phyloP scores from a whole-genome alignment of 495 filamentous ascomycete genomes.

The Penicillium malachiteum region DNA sequence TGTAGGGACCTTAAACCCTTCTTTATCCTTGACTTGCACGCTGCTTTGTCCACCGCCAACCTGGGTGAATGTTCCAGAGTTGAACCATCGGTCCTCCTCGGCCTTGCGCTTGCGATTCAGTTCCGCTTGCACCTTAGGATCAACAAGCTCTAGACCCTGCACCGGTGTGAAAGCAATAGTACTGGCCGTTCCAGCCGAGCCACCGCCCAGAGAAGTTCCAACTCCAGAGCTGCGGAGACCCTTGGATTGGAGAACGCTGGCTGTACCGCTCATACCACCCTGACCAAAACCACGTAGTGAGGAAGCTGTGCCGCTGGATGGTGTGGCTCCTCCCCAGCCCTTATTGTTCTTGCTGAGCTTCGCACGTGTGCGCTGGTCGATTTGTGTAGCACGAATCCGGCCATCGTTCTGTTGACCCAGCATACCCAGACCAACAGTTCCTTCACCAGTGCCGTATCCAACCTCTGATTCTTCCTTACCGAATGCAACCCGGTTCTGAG shows the following conservation, averaged over 20 bases:
- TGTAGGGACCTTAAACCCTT: conserved; percentile 52
- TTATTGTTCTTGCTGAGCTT: conserved; percentile 94
- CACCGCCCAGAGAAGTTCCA: conserved; percentile 58
- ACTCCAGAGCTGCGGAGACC: conserved; percentile 77
- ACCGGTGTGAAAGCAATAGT: conserved; percentile 91
- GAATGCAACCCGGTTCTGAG: conserved; percentile 94
- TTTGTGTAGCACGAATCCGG: conserved; percentile 79
- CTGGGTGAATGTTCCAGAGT: conserved; percentile 92
- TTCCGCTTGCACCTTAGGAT: conserved; percentile 84
- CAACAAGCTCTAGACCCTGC: conserved; percentile 92
- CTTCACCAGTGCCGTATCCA: conserved; percentile 84
- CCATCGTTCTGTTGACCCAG: conserved; percentile 86
- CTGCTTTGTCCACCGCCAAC: conserved; percentile 55
- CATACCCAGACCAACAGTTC: conserved; percentile 90
- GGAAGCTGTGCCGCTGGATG: conserved; percentile 63
- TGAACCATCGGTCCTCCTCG: conserved; percentile 95
- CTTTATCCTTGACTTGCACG: conserved; percentile 28
- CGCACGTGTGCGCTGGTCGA: conserved; percentile 89
- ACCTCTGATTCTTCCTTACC: conserved; percentile 95
- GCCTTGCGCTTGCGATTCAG: conserved; percentile 84
- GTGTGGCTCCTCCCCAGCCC: conserved; percentile 78
- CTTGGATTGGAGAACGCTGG: conserved; percentile 66
- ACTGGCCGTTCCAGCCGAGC: conserved; percentile 69
- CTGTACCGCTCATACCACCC: conserved; percentile 54
- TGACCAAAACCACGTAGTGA: conserved; percentile 76